Percentiles rank a stretch among this genome's conserved stretches.
Evolutionary conservation across 805 yeast genomes (phyloP).

Genomic region (Lachancea meyersii): DNA sequence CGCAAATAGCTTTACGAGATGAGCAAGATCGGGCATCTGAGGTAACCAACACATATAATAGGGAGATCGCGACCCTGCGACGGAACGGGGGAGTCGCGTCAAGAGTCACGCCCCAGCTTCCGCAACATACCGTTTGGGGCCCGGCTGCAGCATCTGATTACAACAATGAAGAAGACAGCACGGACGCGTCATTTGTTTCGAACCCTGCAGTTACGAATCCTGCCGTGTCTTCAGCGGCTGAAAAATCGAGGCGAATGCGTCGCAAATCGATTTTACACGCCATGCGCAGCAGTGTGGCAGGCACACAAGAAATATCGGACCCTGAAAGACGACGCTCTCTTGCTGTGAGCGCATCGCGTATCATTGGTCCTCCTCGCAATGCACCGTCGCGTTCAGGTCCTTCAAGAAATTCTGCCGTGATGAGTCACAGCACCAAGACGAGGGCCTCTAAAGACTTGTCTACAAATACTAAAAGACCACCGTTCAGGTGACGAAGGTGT

Average conservation of each 20-base stretch:
- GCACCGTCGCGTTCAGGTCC: background rate
- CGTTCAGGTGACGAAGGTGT: slow-evolving; percentile 16
- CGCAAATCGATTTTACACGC: slow-evolving; percentile 32
- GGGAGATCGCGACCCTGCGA: background rate
- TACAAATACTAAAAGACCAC: slow-evolving; percentile 18
- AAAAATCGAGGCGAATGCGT: slow-evolving; percentile 18
- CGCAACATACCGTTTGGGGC: too few species aligned
- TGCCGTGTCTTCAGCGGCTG: background rate
- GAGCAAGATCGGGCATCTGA: background rate
- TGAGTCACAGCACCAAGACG: background rate
- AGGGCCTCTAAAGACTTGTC: background rate
- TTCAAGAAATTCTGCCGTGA: background rate
- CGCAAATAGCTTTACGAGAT: background rate
- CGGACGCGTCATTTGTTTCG: slow-evolving; percentile 32
- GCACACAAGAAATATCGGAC: slow-evolving; percentile 12
- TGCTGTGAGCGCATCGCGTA: slow-evolving; percentile 12
- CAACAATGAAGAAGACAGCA: slow-evolving; percentile 25
- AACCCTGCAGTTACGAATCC: slow-evolving; percentile 21
- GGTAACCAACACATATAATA: background rate
- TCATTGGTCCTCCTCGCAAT: slow-evolving; percentile 3
- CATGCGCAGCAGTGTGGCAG: slow-evolving; percentile 26
- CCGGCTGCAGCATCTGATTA: slow-evolving; percentile 3
- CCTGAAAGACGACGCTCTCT: slow-evolving; percentile 8
- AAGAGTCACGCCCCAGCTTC: background rate
- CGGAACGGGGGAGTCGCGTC: too few species aligned